These are phyloP conservation scores for Mycothermus thermophilus DNA, from an alignment of 495 filamentous ascomycete species.

Conservation along the genomic window DNA sequence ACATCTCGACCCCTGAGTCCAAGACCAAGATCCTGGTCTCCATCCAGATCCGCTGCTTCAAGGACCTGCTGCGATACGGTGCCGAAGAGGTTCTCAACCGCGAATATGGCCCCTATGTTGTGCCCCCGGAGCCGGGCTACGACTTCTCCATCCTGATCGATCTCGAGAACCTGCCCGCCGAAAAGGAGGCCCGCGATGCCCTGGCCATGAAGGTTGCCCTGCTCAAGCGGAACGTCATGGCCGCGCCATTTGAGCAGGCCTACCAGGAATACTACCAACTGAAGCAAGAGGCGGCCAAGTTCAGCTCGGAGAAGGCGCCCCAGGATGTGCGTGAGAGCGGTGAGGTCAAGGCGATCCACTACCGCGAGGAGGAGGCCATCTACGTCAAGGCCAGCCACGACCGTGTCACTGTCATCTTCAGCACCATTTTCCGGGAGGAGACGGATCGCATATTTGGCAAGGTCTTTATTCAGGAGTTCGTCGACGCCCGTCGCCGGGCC, in stretches of 20 bases:
- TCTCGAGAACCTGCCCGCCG: conserved; percentile 69
- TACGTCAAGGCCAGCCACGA: conserved; percentile 97
- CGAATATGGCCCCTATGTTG: conserved; percentile 88
- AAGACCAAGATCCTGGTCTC: conserved; percentile 90
- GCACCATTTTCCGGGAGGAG: conserved; percentile 93
- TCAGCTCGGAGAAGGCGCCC: conserved; percentile 80
- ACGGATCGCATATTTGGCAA: conserved; percentile 95
- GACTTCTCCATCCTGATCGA: conserved; percentile 89
- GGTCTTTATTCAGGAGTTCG: conserved; percentile 89
- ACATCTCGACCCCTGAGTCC: conserved; percentile 86
- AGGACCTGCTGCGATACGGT: conserved; percentile 81
- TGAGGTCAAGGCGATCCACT: conserved; percentile 90
- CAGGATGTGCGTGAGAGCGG: conserved; percentile 78
- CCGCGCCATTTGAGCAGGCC: conserved; percentile 89
- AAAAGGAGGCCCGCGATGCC: conserved; percentile 66
- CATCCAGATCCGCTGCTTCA: conserved; percentile 85
- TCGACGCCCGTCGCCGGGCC: conserved; percentile 83
- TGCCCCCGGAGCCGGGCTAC: conserved; percentile 74
- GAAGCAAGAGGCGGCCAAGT: conserved; percentile 75
- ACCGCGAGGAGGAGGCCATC: conserved; percentile 97
- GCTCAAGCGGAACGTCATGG: conserved; percentile 95
- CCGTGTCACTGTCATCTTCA: conserved; percentile 97
- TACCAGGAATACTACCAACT: conserved; percentile 84
- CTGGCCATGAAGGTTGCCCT: conserved; percentile 74
- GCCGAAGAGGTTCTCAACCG: conserved; percentile 79